Evolutionary conservation across 352 stramenopile genomes (phyloP), one percentile per base, ranked within the genome.

Genomic region (Pythium plurisporium): DNA sequence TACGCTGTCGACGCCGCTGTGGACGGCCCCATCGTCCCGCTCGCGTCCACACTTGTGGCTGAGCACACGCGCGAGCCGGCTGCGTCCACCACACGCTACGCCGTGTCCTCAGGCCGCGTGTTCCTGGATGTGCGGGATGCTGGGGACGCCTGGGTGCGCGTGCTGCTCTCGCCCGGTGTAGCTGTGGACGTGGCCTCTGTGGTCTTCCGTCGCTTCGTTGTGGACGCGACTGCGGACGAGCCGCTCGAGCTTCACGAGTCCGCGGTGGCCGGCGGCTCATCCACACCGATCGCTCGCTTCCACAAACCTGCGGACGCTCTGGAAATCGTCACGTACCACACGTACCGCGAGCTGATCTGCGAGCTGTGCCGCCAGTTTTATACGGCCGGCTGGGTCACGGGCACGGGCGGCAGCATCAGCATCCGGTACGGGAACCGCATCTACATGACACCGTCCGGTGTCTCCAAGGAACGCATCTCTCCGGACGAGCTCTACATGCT

Each of bases 401-500:
- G 96, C 36, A 99, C 94, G 15, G 94, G 94, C 23, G 96, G 96
- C 14, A 96, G 91, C 36, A 95, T 98, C 64, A 95, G 74, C 53
- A 96, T 99, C 45, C 87, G 94, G 27, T 76, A 90, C 23, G 89
- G 89, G 12, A 96, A 94, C 62, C 79, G 91, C 36, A 89, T 98
- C 45, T 98, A 96, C 81, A 96, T 98, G 71, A 97, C 95, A 25
- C 96, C 96, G 5, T 97, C 87, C 12, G 95, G 94, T n/a, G 91
- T 98, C 37, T 91, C 97, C 50, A 98, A 98, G 68, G 96, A 99
- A 73, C 91, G 95, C 53, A 96, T 99, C 54, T 67, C 95, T 36
- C 89, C 92, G 0, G 86, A 98, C 55, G 95, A 99, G 55, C 72
- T 99, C 7, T 99, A 98, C 70, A 80, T 98, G 65, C 76, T 99